Evolutionary conservation across 352 stramenopile genomes (phyloP), one percentile per base, ranked within the genome.

Genomic region (Phytophthora citricola): DNA sequence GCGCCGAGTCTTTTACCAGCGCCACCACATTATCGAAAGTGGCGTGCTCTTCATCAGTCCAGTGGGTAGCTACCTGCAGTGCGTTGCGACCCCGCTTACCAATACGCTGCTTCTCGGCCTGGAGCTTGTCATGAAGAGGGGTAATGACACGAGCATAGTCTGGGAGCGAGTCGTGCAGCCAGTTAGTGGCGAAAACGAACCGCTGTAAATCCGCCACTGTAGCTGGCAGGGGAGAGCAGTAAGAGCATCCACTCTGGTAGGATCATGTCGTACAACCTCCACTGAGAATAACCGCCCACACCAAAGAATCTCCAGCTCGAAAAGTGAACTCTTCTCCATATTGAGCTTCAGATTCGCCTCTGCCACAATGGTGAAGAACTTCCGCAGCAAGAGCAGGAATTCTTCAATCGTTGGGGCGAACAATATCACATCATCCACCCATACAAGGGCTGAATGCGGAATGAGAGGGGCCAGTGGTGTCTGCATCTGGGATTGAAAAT

Each of bases 361-460:
- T 2, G 3, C 5, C 14, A 73, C 45, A 3, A 75, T 20, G 12
- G 40, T 5, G 27, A 73, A 75, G 36, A 72, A 72, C 8, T 32
- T 5, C 9, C 14, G 3, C 0, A 70, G 59, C 15, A 17, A 2
- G 26, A n/a, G 0, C 9, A 71, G 5, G 29, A 63, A 77, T 26
- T 47, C 46, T 1, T 12, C 8, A 5, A 52, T 4, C 2, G 26
- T 52, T 2, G 26, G 44, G 1, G 38, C 58, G 11, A 62, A 78
- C 4, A 78, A 9, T 10, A 73, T 56, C 2, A 69, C 56, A 45
- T 78, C 69, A 45, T 75, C 24, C 39, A 29, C 68, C 58, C 69
- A 78, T 6, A 75, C 66, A 0, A 75, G n/a, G 0, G 46, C 44
- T 2, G 38, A 44, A 7, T 71, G 46, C 1, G 57, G 48, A 4